Base-by-base conservation (phyloP, 169 alveolate genomes). In the Plasmodium vinckei region DNA sequence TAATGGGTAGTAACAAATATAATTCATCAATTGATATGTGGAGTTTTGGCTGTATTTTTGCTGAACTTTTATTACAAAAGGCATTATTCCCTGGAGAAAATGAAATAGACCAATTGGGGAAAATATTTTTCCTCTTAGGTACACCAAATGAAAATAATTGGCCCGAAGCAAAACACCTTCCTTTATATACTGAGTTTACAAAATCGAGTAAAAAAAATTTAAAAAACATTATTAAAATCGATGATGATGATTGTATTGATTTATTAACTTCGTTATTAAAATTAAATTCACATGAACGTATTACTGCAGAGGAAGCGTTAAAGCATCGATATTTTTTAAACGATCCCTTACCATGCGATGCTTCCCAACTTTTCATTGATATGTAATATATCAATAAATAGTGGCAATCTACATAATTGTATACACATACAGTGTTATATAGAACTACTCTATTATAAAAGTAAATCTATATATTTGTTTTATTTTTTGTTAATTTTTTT, bases 1-100 rank as follows among this genome's bases (percentile, higher is more conserved):
- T 98, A 65, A 93, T 95, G 79, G 98, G 98, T 17, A 96, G 99
- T 19, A 95, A 94, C 21, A 60, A 94, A 54, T 98, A 98, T 77
- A 96, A 96, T 23, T 92, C 94, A 63, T 96, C 98, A 0, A 96
- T 97, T 64, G 99, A 98, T 88, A 94, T 97, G 87, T 98, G 99
- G 99, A 92, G 97, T 51, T 96, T 94, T 7, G 99, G 99, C 2
- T 97, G 99, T 72, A 95, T 97, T 10, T 96, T 96, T 89, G 99
- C 98, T n/a, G 99, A 97, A 88, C 91, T 97, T 23, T 79, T 96
- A 25, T 61, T 91, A 19, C 95, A 94, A 90, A 97, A 92, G 87
- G 96, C 99, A 12, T 73, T 97, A 42, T 96, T 97, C 72, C 97
- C 98, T 1, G 98, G 98, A 42, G 95, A 93, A 65, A 94, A 94